Percentiles rank a stretch among this genome's conserved stretches.
phyloP scores from a whole-genome alignment of 2,329 filamentous ascomycete species.

The Aplosporella prunicola region DNA sequence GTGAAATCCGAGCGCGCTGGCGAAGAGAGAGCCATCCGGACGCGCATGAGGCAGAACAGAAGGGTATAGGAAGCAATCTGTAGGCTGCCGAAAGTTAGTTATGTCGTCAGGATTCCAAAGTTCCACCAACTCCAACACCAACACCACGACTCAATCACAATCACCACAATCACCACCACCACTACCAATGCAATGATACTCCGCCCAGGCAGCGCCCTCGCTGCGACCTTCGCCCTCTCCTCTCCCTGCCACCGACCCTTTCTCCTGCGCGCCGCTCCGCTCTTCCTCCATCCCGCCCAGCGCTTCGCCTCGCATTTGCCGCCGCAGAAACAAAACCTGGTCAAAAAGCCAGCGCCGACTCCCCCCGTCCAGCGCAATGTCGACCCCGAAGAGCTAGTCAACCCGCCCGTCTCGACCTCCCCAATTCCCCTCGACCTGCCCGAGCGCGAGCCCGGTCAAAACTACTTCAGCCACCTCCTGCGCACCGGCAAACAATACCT shows the following conservation, averaged over 20 bases:
- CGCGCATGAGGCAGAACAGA: too few relatives aligned
- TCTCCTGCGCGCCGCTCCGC: neutral
- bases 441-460: conserved; percentile 37
- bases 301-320: neutral
- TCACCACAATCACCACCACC: too few relatives aligned
- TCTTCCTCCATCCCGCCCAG: neutral
- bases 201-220: conserved; percentile 1
- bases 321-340: too few relatives aligned
- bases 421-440: conserved; percentile 62
- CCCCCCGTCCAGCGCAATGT: neutral
- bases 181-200: conserved; percentile 1
- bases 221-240: neutral
- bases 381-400: conserved; percentile 42
- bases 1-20: too few relatives aligned
- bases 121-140: too few relatives aligned
- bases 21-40: too few relatives aligned
- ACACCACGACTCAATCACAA: too few relatives aligned
- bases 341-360: neutral
- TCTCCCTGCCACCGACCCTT: neutral
- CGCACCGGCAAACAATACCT: conserved; percentile 64
- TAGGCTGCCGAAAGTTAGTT: too few relatives aligned
- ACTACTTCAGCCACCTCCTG: conserved; percentile 46
- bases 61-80: too few relatives aligned
- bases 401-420: conserved; percentile 64
- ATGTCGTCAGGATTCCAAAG: too few relatives aligned